Evolutionary conservation across 306 rosid genomes (phyloP).

Genomic region (Rosa chinensis): DNA sequence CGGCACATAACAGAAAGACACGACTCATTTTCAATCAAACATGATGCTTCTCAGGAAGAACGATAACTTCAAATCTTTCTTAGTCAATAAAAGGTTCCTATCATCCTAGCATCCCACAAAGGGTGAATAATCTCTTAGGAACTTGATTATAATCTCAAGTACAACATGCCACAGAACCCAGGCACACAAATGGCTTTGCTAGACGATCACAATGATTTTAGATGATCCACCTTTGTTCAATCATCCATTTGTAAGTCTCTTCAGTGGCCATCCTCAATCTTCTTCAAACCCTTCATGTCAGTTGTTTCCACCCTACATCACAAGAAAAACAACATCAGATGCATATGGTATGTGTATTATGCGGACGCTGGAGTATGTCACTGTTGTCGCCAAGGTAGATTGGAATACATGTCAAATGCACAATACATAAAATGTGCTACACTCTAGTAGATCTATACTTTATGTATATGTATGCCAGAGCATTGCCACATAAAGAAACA

Average conservation of each 20-base stretch:
- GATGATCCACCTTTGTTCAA: constrained; percentile 4
- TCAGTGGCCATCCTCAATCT: constrained; percentile 72
- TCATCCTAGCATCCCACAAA: background rate
- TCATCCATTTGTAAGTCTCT: constrained; percentile 11
- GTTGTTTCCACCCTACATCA: constrained; percentile 90
- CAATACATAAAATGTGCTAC: background rate
- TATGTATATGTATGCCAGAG: background rate
- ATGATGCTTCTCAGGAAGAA: background rate
- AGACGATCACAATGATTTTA: constrained; percentile 11
- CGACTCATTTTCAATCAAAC: background rate
- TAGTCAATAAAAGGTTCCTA: background rate
- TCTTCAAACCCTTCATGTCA: constrained; percentile 98
- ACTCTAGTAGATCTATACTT: background rate
- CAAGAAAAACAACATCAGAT: constrained; percentile 34
- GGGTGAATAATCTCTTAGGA: background rate
- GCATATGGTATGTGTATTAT: background rate
- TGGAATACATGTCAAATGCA: background rate
- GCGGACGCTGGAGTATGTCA: background rate
- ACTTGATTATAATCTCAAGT: background rate
- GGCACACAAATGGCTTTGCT: constrained; percentile 3
- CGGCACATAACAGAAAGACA: background rate
- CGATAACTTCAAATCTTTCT: background rate
- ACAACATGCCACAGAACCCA: constrained; percentile 9
- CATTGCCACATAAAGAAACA: background rate
- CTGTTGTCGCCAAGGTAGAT: background rate